Evolutionary conservation across 768 basidiomycete species (phyloP).

Genomic region (Lentinula guzmanii): DNA sequence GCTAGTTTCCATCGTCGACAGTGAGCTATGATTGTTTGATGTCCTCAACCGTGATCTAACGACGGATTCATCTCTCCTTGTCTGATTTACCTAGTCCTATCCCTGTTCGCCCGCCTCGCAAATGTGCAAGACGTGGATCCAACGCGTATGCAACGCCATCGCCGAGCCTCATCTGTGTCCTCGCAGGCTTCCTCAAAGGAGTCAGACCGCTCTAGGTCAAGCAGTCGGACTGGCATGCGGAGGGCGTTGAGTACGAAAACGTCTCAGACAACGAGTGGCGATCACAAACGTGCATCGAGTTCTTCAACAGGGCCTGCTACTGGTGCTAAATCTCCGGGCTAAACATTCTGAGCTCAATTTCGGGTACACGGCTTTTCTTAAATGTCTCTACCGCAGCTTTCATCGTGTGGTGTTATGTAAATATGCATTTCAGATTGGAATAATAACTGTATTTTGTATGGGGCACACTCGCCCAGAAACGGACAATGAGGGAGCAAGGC

Average conservation of each 20-base stretch:
- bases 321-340: neutral
- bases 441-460: too few relatives aligned
- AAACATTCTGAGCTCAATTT: neutral
- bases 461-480: too few relatives aligned
- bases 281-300: neutral
- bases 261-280: neutral
- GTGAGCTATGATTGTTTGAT: constrained; percentile 32
- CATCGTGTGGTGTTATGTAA: too few relatives aligned
- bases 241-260: constrained; percentile 2
- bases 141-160: constrained; percentile 70
- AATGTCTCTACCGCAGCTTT: too few relatives aligned
- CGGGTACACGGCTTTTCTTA: too few relatives aligned
- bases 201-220: constrained; percentile 28
- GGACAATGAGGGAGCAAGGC: too few relatives aligned
- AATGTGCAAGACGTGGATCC: constrained; percentile 74
- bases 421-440: too few relatives aligned
- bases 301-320: neutral
- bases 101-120: constrained; percentile 70
- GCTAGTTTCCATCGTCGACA: constrained; percentile 79
- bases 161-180: constrained; percentile 70
- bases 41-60: neutral
- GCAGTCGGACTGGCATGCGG: constrained; percentile 33
- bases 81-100: constrained; percentile 48
- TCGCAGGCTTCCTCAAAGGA: constrained; percentile 39
- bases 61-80: neutral